phyloP scores from a whole-genome alignment of 495 filamentous ascomycete species.

The Xanthoparmelia taractica region DNA sequence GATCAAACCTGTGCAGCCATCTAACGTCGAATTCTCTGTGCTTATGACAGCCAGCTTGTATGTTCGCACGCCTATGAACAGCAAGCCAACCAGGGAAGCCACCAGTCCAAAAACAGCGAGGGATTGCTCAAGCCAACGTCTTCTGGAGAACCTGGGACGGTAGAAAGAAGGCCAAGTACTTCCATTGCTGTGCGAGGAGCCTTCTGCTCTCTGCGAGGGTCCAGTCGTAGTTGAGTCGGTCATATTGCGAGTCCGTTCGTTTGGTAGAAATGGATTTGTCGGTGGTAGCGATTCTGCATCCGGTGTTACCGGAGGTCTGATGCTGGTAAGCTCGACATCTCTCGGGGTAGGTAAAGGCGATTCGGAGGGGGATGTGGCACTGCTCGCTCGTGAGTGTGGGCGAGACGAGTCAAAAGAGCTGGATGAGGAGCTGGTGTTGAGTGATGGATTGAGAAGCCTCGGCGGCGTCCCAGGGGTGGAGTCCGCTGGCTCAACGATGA shows the following conservation, averaged over 20 bases:
- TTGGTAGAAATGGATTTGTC: neutral
- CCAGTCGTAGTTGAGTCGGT: neutral
- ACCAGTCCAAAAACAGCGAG: neutral
- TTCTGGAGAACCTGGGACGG: neutral
- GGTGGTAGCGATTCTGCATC: neutral
- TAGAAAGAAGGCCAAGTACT: neutral
- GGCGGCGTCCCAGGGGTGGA: neutral
- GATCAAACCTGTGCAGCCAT: neutral
- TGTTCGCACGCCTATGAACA: slow-evolving; percentile 7
- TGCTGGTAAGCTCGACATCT: neutral
- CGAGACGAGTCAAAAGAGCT: neutral
- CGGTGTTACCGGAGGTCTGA: neutral
- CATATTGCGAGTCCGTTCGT: neutral
- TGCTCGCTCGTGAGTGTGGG: neutral
- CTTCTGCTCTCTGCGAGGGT: neutral
- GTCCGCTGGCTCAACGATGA: neutral
- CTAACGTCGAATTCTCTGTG: neutral
- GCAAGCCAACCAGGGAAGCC: neutral
- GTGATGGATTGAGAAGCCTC: neutral
- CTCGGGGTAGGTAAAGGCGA: neutral
- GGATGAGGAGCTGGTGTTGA: neutral
- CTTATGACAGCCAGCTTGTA: slow-evolving; percentile 3
- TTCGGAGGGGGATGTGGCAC: neutral
- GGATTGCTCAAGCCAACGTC: slow-evolving; percentile 1
- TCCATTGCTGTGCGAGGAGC: neutral